Percentiles rank a stretch among this genome's conserved stretches.
Evolutionary conservation across 139 green algal species (phyloP).

Genomic region (Haematococcus lacustris): DNA sequence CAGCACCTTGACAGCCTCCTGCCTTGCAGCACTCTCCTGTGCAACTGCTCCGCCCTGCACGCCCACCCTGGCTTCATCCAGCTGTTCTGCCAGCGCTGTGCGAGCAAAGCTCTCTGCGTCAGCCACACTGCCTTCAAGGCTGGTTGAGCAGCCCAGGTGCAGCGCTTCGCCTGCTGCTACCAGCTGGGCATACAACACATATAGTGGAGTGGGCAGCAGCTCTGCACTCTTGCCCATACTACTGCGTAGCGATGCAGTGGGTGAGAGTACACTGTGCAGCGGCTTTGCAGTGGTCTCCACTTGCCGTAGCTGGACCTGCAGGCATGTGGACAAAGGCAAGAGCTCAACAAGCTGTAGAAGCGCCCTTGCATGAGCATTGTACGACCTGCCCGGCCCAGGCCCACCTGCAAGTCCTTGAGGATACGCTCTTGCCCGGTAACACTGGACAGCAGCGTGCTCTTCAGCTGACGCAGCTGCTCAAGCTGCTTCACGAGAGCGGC

Average conservation of each 20-base stretch:
- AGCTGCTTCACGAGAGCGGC: constrained; percentile 33
- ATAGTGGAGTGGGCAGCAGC: constrained; percentile 53
- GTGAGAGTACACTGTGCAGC: constrained; percentile 18
- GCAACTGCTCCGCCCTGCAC: background rate
- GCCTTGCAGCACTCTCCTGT: background rate
- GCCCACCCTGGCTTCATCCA: too few species aligned
- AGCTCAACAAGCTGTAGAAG: too few species aligned
- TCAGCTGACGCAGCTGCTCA: constrained; percentile 22
- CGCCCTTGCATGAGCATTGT: background rate
- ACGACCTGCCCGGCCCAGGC: background rate
- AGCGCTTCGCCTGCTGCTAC: constrained; percentile 33
- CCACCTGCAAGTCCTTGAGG: constrained; percentile 36
- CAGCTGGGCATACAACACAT: constrained; percentile 61
- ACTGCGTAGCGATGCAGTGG: background rate
- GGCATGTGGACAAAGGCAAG: too few species aligned
- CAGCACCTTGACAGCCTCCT: constrained; percentile 21
- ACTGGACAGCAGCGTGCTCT: constrained; percentile 16
- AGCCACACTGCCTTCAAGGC: constrained; percentile 25
- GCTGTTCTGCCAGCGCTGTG: too few species aligned
- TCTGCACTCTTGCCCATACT: constrained; percentile 9
- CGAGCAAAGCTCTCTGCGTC: constrained; percentile 26
- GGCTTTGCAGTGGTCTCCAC: constrained; percentile 1
- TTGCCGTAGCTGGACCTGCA: background rate
- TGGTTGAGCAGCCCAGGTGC: constrained; percentile 29
- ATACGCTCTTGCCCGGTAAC: constrained; percentile 27